phyloP scores from a whole-genome alignment of 2,329 filamentous ascomycete genomes.

The Tolypocladium endophyticum region DNA sequence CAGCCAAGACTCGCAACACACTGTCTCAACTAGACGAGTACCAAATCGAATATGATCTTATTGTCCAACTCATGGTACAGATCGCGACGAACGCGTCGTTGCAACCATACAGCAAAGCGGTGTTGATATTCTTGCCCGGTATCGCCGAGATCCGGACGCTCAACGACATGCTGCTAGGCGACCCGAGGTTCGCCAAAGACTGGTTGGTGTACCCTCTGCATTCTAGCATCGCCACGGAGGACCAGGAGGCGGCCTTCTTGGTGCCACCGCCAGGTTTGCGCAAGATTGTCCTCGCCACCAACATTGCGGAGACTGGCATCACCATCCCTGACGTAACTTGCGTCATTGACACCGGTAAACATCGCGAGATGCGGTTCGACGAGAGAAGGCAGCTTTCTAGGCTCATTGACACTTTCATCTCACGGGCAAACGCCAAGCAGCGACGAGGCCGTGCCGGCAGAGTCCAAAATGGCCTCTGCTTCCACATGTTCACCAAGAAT shows the following conservation, averaged over 20 bases:
- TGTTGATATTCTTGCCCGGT: constrained; percentile 90
- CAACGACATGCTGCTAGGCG: constrained; percentile 73
- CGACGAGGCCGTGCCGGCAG: constrained; percentile 86
- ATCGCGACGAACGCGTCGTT: constrained; percentile 62
- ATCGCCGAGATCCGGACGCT: constrained; percentile 85
- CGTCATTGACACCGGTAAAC: constrained; percentile 92
- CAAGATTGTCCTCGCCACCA: constrained; percentile 94
- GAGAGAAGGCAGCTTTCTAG: constrained; percentile 84
- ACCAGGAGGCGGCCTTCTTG: constrained; percentile 88
- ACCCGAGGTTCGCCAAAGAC: constrained; percentile 60
- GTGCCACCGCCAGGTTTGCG: constrained; percentile 70
- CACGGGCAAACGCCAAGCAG: constrained; percentile 90
- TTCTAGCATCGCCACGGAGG: constrained; percentile 89
- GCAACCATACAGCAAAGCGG: constrained; percentile 69
- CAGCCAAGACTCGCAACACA: constrained; percentile 61
- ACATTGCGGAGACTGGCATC: constrained; percentile 97
- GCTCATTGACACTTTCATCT: constrained; percentile 90
- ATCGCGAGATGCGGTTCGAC: constrained; percentile 95
- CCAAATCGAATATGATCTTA: constrained; percentile 78
- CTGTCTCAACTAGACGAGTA: constrained; percentile 80
- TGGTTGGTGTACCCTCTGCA: constrained; percentile 90
- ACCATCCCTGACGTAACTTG: constrained; percentile 97
- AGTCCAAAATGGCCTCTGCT: constrained; percentile 90
- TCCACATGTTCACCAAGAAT: constrained; percentile 87
- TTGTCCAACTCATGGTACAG: constrained; percentile 66